Percentiles rank a stretch among this genome's conserved stretches.
Conservation (phyloP, 1,139 yeast genomes). For the Kodamaea alishanica region DNA sequence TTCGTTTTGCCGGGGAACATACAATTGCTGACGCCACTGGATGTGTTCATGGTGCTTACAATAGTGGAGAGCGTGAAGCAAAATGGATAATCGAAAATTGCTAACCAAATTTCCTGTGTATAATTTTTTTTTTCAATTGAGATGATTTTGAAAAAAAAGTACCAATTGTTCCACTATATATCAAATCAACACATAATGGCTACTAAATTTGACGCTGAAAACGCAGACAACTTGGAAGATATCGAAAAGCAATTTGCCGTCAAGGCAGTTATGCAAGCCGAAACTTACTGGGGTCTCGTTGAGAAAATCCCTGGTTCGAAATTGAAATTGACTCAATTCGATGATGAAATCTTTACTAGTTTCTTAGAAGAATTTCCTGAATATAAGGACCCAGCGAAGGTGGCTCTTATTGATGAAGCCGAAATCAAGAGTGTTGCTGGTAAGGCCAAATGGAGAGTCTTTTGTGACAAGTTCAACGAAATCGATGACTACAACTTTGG, state of each 20-base stretch:
- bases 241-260: slow-evolving; percentile 97
- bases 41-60: slow-evolving; percentile 79
- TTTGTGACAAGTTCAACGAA: slow-evolving; percentile 78
- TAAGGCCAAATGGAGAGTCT: slow-evolving; percentile 88
- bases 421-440: slow-evolving; percentile 78
- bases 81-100: slow-evolving; percentile 28
- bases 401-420: slow-evolving; percentile 62
- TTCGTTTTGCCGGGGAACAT: slow-evolving; percentile 85
- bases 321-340: slow-evolving; percentile 72
- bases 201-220: slow-evolving; percentile 46
- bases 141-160: background rate
- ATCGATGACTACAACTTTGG: slow-evolving; percentile 94
- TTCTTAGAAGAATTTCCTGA: slow-evolving; percentile 82
- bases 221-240: slow-evolving; percentile 58
- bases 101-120: background rate
- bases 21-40: slow-evolving; percentile 75
- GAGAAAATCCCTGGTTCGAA: slow-evolving; percentile 73
- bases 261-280: slow-evolving; percentile 93
- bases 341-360: slow-evolving; percentile 75
- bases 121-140: no score
- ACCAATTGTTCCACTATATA: slow-evolving; percentile 1
- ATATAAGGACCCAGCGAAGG: slow-evolving; percentile 55
- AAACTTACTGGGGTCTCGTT: slow-evolving; percentile 84
- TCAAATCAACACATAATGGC: background rate
- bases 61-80: slow-evolving; percentile 72